Conservation (phyloP, 2,329 filamentous ascomycete species). For the Colletotrichum simmondsii region DNA sequence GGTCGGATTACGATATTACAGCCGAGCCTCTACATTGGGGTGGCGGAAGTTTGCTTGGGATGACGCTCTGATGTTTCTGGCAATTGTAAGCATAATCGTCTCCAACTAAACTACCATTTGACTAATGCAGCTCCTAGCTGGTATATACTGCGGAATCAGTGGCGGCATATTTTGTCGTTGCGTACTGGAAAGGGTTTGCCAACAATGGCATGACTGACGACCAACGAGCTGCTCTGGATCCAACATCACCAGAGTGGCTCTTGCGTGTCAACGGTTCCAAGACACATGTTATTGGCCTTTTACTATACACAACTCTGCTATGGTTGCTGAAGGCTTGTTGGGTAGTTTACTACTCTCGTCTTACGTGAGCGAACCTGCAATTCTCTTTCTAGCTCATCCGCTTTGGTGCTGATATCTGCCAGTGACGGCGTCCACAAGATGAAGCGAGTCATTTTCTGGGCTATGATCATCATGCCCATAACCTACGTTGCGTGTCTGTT, state of each 20-base stretch:
- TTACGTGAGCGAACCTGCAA: constrained; percentile 49
- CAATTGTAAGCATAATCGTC: constrained; percentile 4
- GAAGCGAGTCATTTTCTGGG: constrained; percentile 21
- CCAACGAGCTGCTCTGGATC: constrained; percentile 52
- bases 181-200: constrained; percentile 52
- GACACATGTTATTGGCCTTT: constrained; percentile 62
- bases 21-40: constrained; percentile 14
- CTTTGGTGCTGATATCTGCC: not conserved
- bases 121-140: not conserved
- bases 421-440: constrained; percentile 24
- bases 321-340: constrained; percentile 65
- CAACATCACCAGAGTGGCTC: constrained; percentile 40
- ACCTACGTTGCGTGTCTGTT: constrained; percentile 33
- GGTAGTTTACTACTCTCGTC: constrained; percentile 61
- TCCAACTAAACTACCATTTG: not conserved
- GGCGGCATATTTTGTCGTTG: constrained; percentile 50
- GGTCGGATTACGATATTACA: constrained; percentile 32
- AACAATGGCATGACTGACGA: constrained; percentile 63
- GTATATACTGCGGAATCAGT: constrained; percentile 38
- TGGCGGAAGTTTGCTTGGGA: constrained; percentile 28
- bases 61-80: constrained; percentile 25
- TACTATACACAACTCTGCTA: constrained; percentile 58
- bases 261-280: constrained; percentile 61
- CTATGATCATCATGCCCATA: constrained; percentile 10
- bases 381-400: not conserved